phyloP scores from a whole-genome alignment of 2,329 filamentous ascomycete species.

The Pezicula radicicola region DNA sequence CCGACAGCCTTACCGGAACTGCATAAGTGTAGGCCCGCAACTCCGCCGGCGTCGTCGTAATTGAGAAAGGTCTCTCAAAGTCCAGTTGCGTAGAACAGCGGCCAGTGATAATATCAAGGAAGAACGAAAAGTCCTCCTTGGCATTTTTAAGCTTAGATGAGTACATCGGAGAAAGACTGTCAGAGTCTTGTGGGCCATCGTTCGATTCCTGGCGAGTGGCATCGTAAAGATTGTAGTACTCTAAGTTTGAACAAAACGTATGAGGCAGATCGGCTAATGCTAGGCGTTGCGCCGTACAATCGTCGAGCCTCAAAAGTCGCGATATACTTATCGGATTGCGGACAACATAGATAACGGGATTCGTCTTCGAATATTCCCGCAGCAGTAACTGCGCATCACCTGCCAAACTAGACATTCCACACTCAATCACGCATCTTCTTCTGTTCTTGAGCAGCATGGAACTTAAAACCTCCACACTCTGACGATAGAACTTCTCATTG shows the following conservation, averaged over 20 bases:
- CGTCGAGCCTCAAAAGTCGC: constrained; percentile 35
- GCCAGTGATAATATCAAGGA: constrained; percentile 52
- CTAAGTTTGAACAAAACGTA: constrained; percentile 65
- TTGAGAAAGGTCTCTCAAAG: constrained; percentile 53
- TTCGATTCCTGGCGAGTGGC: neutral
- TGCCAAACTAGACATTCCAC: constrained; percentile 62
- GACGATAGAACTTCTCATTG: constrained; percentile 48
- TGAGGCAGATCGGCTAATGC: constrained; percentile 50
- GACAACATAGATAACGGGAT: constrained; percentile 66
- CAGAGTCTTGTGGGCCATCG: constrained; percentile 29
- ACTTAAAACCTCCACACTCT: constrained; percentile 57
- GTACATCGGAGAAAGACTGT: constrained; percentile 42
- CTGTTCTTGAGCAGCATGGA: constrained; percentile 52
- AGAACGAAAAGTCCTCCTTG: constrained; percentile 54
- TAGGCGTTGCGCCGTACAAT: constrained; percentile 53
- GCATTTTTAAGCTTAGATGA: constrained; percentile 43
- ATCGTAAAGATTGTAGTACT: constrained; percentile 74
- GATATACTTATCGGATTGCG: constrained; percentile 63
- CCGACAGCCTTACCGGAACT: constrained; percentile 54
- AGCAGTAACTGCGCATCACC: constrained; percentile 56
- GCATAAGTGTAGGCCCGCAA: constrained; percentile 61
- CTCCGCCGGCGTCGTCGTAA: constrained; percentile 53
- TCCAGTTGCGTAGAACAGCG: constrained; percentile 34
- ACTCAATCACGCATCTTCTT: constrained; percentile 62
- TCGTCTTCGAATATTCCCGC: constrained; percentile 53